Percentiles rank a stretch among this genome's conserved stretches.
Conservation (phyloP, 1,284 basidiomycete species). For the Moesziomyces sp. region DNA sequence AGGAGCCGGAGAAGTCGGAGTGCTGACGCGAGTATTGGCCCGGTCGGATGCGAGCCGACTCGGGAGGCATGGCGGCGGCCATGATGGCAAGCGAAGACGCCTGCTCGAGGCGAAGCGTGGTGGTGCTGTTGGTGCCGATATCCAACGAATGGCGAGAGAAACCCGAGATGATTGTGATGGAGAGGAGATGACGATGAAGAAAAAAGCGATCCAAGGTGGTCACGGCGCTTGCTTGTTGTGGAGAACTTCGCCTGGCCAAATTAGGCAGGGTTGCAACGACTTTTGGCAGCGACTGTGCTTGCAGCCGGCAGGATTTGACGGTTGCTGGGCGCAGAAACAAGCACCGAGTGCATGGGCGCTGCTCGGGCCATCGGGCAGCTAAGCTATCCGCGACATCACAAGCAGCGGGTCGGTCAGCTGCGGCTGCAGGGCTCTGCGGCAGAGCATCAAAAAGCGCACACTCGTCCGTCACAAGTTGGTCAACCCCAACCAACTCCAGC, state of each 20-base stretch:
- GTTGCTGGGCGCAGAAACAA: slow-evolving; percentile 27
- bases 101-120: not conserved
- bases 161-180: not conserved
- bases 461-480: no score
- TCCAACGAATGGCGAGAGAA: not conserved
- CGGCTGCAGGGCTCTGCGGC: no score
- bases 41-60: slow-evolving; percentile 33
- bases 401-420: no score
- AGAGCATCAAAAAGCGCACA: no score
- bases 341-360: slow-evolving; percentile 21
- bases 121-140: not conserved
- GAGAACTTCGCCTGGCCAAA: slow-evolving; percentile 3
- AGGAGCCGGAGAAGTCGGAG: slow-evolving; percentile 8
- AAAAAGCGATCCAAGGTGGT: not conserved
- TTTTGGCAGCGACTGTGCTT: not conserved
- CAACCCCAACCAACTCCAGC: no score
- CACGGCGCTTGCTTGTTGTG: slow-evolving; percentile 12
- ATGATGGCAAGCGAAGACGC: slow-evolving; percentile 19
- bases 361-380: no score
- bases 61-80: slow-evolving; percentile 25
- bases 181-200: slow-evolving; percentile 5
- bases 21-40: slow-evolving; percentile 47
- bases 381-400: no score
- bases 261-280: slow-evolving; percentile 16
- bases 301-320: slow-evolving; percentile 17